phyloP scores from a whole-genome alignment of 2,329 filamentous ascomycete genomes.

The Trichoderma brevicompactum region DNA sequence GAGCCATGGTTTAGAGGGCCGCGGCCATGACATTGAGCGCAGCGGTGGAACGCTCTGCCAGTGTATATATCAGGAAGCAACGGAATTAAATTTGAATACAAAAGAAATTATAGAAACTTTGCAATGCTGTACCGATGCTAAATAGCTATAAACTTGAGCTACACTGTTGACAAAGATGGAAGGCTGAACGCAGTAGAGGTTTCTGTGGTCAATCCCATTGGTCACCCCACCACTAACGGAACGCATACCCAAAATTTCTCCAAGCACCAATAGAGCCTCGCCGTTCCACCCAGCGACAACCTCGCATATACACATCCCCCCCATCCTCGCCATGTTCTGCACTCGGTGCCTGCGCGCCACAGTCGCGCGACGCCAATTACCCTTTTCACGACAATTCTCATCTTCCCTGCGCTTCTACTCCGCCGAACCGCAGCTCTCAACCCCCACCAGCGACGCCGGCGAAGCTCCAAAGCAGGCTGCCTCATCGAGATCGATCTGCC shows the following conservation, averaged over 20 bases:
- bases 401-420: slow-evolving; percentile 44
- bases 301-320: slow-evolving; percentile 29
- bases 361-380: slow-evolving; percentile 40
- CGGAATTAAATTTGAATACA: slow-evolving; percentile 33
- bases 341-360: slow-evolving; percentile 55
- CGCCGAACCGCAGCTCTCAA: slow-evolving; percentile 46
- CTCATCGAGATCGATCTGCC: slow-evolving; percentile 55
- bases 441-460: slow-evolving; percentile 40
- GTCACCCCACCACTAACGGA: slow-evolving; percentile 30
- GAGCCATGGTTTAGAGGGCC: slow-evolving; percentile 17
- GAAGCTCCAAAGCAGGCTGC: slow-evolving; percentile 40
- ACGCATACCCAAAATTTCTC: slow-evolving; percentile 39
- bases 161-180: slow-evolving; percentile 27
- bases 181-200: slow-evolving; percentile 38
- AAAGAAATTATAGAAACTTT: slow-evolving; percentile 5
- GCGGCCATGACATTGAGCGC: slow-evolving; percentile 30
- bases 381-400: slow-evolving; percentile 47
- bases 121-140: background rate
- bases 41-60: slow-evolving; percentile 39
- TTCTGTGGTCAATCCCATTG: slow-evolving; percentile 36
- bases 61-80: slow-evolving; percentile 43
- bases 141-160: background rate
- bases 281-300: slow-evolving; percentile 37
- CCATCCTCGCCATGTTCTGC: slow-evolving; percentile 47
- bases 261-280: slow-evolving; percentile 32